A percentile compares a stretch with the other conserved stretches of the same genome.
phyloP scores from a whole-genome alignment of 257 asterid species.

The Jacaranda mimosifolia region DNA sequence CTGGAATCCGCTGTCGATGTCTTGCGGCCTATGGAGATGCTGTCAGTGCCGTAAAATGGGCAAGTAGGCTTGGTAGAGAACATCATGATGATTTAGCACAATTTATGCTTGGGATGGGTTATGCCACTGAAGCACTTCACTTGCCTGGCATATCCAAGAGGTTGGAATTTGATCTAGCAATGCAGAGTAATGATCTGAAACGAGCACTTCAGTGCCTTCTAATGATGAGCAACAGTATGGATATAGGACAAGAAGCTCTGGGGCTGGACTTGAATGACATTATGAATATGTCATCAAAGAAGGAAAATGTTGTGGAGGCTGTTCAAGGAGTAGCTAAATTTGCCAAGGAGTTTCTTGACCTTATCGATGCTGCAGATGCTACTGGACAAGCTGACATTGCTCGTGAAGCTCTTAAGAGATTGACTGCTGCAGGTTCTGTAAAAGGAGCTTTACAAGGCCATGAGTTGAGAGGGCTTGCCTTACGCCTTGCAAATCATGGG shows the following conservation, averaged over 20 bases:
- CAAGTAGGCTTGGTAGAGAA: conserved; percentile 95
- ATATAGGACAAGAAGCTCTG: conserved; percentile 93
- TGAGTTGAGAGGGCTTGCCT: conserved; percentile 92
- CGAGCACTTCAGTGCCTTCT: conserved; percentile 97
- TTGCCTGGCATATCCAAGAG: conserved; percentile 98
- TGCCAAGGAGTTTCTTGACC: conserved; percentile 92
- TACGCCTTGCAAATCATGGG: conserved; percentile 97
- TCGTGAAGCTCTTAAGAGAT: conserved; percentile 95
- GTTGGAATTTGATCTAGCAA: conserved; percentile 93
- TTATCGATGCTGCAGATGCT: conserved; percentile 99
- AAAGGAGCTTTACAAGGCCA: conserved; percentile 95
- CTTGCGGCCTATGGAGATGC: conserved; percentile 99
- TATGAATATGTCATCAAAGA: conserved; percentile 83
- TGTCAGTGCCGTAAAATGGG: conserved; percentile 99
- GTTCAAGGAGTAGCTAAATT: conserved; percentile 95
- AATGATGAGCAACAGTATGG: conserved; percentile 97
- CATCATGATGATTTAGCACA: conserved; percentile 99
- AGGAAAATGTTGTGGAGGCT: conserved; percentile 94
- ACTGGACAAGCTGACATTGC: conserved; percentile 97
- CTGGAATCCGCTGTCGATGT: conserved; percentile 97
- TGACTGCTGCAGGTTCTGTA: conserved; percentile 98
- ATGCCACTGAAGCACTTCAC: conserved; percentile 99
- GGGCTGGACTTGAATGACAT: conserved; percentile 92
- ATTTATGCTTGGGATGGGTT: conserved; percentile 99
- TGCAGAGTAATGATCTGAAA: conserved; percentile 93